Percentiles rank a stretch among this genome's conserved stretches.
Conservation (phyloP, 2,329 filamentous ascomycete genomes). For the Monosporascus sp. region DNA sequence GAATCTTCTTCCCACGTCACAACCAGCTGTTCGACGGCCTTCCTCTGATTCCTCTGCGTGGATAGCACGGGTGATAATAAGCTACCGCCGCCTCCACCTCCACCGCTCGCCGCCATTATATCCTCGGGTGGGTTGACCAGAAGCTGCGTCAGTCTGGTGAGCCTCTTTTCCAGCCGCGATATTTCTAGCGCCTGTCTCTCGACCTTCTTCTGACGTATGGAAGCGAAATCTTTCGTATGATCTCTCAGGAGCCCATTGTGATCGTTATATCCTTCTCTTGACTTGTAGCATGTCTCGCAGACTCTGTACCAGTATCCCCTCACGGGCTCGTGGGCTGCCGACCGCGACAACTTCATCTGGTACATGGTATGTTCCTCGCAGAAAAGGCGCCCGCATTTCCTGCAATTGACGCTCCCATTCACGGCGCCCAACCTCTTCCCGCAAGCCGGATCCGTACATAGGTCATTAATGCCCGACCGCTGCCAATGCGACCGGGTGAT, state of each 20-base stretch:
- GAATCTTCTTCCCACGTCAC: slow-evolving; percentile 95
- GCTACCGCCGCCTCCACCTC: slow-evolving; percentile 37
- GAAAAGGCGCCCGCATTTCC: slow-evolving; percentile 87
- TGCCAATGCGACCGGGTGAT: slow-evolving; percentile 92
- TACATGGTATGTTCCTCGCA: slow-evolving; percentile 99
- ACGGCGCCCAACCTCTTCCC: slow-evolving; percentile 72
- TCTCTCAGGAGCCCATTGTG: slow-evolving; percentile 67
- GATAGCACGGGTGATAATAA: slow-evolving; percentile 57
- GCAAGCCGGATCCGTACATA: slow-evolving; percentile 83
- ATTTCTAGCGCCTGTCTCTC: slow-evolving; percentile 85
- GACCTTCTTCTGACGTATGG: slow-evolving; percentile 68
- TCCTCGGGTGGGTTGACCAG: slow-evolving; percentile 72
- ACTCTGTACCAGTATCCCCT: slow-evolving; percentile 90
- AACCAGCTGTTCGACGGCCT: slow-evolving; percentile 81
- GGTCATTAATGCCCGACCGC: slow-evolving; percentile 63
- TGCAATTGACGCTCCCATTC: slow-evolving; percentile 85
- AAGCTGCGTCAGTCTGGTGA: slow-evolving; percentile 84
- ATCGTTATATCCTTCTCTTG: slow-evolving; percentile 91
- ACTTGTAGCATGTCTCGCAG: slow-evolving; percentile 99
- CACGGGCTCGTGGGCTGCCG: slow-evolving; percentile 83
- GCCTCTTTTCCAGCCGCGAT: slow-evolving; percentile 81
- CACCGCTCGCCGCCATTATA: slow-evolving; percentile 40
- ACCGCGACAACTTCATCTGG: slow-evolving; percentile 92
- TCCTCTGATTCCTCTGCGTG: slow-evolving; percentile 69
- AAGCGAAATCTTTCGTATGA: slow-evolving; percentile 65